Conservation (phyloP, 371 early-diverging fungal genomes). For the Mucor sp. region DNA sequence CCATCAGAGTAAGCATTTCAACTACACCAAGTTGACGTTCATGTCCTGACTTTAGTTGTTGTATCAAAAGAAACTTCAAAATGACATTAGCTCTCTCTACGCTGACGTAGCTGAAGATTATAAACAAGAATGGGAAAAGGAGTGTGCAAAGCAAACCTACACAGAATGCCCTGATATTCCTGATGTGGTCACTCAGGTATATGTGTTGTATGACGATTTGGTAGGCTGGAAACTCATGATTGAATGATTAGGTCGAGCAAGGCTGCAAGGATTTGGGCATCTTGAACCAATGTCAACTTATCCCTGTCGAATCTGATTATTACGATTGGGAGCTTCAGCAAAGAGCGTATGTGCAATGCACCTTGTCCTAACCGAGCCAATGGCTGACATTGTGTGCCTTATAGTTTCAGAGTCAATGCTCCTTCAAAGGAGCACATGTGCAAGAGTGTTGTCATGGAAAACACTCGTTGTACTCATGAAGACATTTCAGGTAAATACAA, state of each 20-base stretch:
- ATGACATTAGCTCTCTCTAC: slow-evolving; percentile 28
- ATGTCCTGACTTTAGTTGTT: background rate
- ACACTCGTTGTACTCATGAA: slow-evolving; percentile 66
- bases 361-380: background rate
- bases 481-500: slow-evolving; percentile 43
- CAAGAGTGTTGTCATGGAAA: slow-evolving; percentile 82
- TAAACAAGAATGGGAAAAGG: slow-evolving; percentile 18
- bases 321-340: slow-evolving; percentile 76
- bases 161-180: slow-evolving; percentile 28
- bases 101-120: slow-evolving; percentile 21
- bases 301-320: slow-evolving; percentile 66
- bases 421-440: slow-evolving; percentile 77
- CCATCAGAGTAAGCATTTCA: slow-evolving; percentile 12
- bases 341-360: slow-evolving; percentile 51
- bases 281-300: slow-evolving; percentile 42
- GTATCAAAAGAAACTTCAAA: slow-evolving; percentile 17
- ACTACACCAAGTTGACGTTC: too few species aligned
- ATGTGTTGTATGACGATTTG: background rate
- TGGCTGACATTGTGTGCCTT: background rate
- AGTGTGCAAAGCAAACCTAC: slow-evolving; percentile 12
- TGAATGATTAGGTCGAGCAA: slow-evolving; percentile 30
- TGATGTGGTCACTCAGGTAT: slow-evolving; percentile 19
- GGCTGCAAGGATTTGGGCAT: slow-evolving; percentile 29
- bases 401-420: slow-evolving; percentile 59
- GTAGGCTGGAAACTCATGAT: background rate